Conservation (phyloP, 495 filamentous ascomycete species). For the Bacidia rubella region DNA sequence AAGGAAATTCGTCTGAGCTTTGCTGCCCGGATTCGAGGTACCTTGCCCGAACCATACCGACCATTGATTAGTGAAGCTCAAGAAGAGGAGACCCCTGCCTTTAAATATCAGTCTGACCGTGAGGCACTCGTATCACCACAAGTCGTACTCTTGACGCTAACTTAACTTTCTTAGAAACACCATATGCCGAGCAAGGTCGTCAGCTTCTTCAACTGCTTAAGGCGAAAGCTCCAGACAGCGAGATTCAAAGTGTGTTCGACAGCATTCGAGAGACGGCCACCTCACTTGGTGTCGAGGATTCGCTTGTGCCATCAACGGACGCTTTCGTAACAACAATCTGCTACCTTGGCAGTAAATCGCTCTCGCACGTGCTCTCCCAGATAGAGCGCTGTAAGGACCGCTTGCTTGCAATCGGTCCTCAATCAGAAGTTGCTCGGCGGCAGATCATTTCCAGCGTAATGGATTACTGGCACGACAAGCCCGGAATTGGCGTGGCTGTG, state of each 20-base stretch:
- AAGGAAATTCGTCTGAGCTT: constrained; percentile 97
- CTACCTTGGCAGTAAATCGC: constrained; percentile 82
- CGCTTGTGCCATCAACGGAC: constrained; percentile 72
- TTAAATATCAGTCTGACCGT: constrained; percentile 79
- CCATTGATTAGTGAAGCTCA: constrained; percentile 69
- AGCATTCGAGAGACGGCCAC: constrained; percentile 63
- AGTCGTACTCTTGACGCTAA: too few relatives aligned
- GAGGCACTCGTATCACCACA: constrained; percentile 26
- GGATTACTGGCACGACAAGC: constrained; percentile 85
- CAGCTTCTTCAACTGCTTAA: constrained; percentile 66
- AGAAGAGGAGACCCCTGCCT: constrained; percentile 85
- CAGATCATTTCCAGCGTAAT: constrained; percentile 88
- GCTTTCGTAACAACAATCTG: constrained; percentile 87
- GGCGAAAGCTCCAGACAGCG: constrained; percentile 69
- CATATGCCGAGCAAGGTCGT: constrained; percentile 66
- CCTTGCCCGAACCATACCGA: constrained; percentile 75
- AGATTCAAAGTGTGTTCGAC: constrained; percentile 63
- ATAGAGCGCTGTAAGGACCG: constrained; percentile 94
- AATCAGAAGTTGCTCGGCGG: constrained; percentile 55
- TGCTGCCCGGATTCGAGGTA: constrained; percentile 88
- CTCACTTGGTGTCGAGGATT: constrained; percentile 50
- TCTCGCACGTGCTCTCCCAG: constrained; percentile 88
- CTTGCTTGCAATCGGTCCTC: constrained; percentile 60
- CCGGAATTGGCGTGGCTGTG: constrained; percentile 83
- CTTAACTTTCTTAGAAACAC: constrained; percentile 43